Base-by-base conservation (phyloP, 495 filamentous ascomycete species). In the Filosporella fistucella region DNA sequence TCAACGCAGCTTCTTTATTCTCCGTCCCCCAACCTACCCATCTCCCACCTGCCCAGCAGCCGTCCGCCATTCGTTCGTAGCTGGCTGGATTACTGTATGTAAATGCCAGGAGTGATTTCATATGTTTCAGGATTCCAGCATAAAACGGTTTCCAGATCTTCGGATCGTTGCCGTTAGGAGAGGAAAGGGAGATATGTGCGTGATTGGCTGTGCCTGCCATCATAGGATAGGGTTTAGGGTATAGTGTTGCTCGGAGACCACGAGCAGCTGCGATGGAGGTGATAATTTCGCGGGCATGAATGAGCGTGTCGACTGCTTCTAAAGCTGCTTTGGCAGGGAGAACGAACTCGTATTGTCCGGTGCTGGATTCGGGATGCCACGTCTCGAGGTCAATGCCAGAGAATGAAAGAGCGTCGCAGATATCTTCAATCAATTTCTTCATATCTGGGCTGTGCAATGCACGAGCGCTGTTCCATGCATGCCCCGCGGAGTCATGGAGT, bases 301-400 rank as follows among this genome's bases (percentile, higher is more conserved):
- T 63, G 4, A 95, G 72, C 1, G 74, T 74, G 65, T 94, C 89
- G 34, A 88, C 77, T 0, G 88, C 87, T 4, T 70, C 62, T 3
- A 93, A 62, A 0, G 89, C 85, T 0, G 76, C 61, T 0, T 71
- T 66, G 0, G 86, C 81, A 0, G 81, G 74, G 0, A 91, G 78
- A 13, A 89, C 71, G 52, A 95, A 85, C 60, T 95, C 90, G 60
- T 83, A 95, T 55, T 95, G 90, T 8, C 87, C 87, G 0, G 75
- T 71, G 0, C 82, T 76, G 43, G 74, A 78, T 58, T 94, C 90
- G 16, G 90, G 63, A 60, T 96, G 90, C 60, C 89, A 84, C 60
- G 89, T 81, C 40, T 86, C 72, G 14, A 90, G 66, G 6, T 76
- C 57, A 45, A 96, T 86, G 12, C 77, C 85, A 42, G 81, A 73